These are phyloP conservation scores for Cladosporium halotolerans DNA, from an alignment of 2,329 filamentous ascomycete species.

Conservation along the genomic window DNA sequence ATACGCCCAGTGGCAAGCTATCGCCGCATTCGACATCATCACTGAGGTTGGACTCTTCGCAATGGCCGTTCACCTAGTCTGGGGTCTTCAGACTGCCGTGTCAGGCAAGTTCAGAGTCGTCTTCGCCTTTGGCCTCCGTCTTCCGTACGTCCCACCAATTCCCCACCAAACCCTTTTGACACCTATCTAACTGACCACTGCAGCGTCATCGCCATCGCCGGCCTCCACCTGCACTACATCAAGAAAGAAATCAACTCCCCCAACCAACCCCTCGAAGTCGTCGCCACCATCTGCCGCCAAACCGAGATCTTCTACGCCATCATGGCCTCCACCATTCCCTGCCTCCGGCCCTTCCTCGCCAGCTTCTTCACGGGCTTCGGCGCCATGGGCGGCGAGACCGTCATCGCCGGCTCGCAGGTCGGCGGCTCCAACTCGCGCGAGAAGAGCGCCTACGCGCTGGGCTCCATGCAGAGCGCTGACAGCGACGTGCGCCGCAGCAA, in stretches of 20 bases:
- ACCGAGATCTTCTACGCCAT: conserved; percentile 32
- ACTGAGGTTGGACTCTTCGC: conserved; percentile 12
- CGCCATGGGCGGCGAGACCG: conserved; percentile 16
- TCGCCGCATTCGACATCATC: conserved; percentile 36
- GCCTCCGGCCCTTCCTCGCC: conserved; percentile 31
- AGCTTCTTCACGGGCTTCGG: conserved; percentile 31
- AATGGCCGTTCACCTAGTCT: conserved; percentile 7
- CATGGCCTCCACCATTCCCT: conserved; percentile 34
- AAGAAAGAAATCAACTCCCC: conserved; percentile 25
- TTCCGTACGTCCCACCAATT: conserved; percentile 17
- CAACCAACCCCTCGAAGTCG: conserved; percentile 35
- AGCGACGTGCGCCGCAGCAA: background rate
- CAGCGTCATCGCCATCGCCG: conserved; percentile 37
- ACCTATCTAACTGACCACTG: background rate
- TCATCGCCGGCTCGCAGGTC: conserved; percentile 10
- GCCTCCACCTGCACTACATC: conserved; percentile 35
- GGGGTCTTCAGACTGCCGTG: conserved; percentile 7
- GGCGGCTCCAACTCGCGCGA: conserved; percentile 1
- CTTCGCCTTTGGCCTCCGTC: conserved; percentile 6
- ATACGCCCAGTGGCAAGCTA: conserved; percentile 32
- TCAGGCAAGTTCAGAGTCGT: conserved; percentile 3
- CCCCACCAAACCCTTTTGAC: conserved; percentile 10
- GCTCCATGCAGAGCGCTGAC: conserved; percentile 2
- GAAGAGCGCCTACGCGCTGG: conserved; percentile 2
- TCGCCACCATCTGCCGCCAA: conserved; percentile 33